Evolutionary conservation across 2,329 filamentous ascomycete species (phyloP).

Genomic region (Teratosphaeria epicoccoides): DNA sequence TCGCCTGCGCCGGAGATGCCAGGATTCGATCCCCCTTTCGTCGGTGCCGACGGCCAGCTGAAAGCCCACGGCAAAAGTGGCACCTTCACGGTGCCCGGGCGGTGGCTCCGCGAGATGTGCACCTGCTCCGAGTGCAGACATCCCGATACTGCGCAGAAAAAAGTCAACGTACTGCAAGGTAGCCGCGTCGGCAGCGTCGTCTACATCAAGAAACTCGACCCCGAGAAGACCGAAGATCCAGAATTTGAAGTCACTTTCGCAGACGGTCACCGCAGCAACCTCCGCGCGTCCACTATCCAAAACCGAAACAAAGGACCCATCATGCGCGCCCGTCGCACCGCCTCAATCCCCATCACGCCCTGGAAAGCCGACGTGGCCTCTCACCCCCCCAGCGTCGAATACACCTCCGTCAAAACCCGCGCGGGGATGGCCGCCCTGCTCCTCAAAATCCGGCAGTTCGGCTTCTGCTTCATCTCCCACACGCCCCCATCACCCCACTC

Average conservation of each 20-base stretch:
- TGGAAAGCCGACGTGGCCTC: conserved; percentile 19
- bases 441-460: conserved; percentile 41
- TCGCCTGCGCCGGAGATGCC: not conserved
- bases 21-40: not conserved
- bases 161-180: conserved; percentile 23
- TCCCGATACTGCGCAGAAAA: conserved; percentile 20
- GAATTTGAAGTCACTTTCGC: conserved; percentile 15
- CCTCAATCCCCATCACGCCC: conserved; percentile 7
- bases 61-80: not conserved
- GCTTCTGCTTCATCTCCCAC: conserved; percentile 66
- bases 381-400: conserved; percentile 18
- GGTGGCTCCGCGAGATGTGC: conserved; percentile 8
- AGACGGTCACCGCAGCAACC: conserved; percentile 8
- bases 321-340: conserved; percentile 10
- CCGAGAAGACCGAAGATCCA: not conserved
- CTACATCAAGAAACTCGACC: not conserved
- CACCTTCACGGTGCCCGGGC: not conserved
- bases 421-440: conserved; percentile 18
- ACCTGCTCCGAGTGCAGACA: conserved; percentile 16
- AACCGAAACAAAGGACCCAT: conserved; percentile 6
- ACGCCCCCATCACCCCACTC: conserved; percentile 59
- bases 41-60: not conserved
- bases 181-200: not conserved
- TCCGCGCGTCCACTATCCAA: conserved; percentile 5
- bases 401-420: conserved; percentile 8